A percentile compares a stretch with the other conserved stretches of the same genome.
phyloP scores from a whole-genome alignment of 2,329 filamentous ascomycete species.

The Colletotrichum tabaci region DNA sequence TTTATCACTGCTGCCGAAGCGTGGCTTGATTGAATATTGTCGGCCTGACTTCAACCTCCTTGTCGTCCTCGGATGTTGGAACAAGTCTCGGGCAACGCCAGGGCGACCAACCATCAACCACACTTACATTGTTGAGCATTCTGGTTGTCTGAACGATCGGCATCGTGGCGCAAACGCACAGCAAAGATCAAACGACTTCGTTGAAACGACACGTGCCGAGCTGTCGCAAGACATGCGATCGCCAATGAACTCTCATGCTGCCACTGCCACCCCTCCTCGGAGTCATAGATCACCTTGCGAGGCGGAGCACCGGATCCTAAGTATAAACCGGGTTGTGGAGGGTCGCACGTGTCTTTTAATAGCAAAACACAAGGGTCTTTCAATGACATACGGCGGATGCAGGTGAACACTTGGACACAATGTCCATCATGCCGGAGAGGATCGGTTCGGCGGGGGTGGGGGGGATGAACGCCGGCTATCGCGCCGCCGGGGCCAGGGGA shows the following conservation, averaged over 20 bases:
- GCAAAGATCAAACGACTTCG: neutral
- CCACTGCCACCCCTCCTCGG: neutral
- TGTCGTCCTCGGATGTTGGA: neutral
- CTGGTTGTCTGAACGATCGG: constrained; percentile 24
- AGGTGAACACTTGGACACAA: neutral
- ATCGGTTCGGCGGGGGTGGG: neutral
- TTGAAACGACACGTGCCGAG: constrained; percentile 9
- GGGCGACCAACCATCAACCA: constrained; percentile 7
- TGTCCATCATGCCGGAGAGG: neutral
- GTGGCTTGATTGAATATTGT: neutral
- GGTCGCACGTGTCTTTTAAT: constrained; percentile 4
- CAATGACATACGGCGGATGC: neutral
- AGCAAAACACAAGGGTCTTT: neutral
- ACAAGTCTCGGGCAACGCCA: neutral
- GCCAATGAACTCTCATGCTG: neutral
- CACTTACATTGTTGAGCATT: neutral
- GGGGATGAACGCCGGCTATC: neutral
- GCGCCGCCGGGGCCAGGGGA: neutral
- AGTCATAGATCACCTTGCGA: neutral
- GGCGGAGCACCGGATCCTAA: neutral
- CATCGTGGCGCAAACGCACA: constrained; percentile 4
- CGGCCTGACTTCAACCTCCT: constrained; percentile 5
- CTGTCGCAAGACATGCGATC: neutral
- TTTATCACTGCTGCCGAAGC: constrained; percentile 14
- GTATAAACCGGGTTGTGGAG: neutral